Evolutionary conservation across 139 green algal species (phyloP).

Genomic region (Picochlorum sp.): DNA sequence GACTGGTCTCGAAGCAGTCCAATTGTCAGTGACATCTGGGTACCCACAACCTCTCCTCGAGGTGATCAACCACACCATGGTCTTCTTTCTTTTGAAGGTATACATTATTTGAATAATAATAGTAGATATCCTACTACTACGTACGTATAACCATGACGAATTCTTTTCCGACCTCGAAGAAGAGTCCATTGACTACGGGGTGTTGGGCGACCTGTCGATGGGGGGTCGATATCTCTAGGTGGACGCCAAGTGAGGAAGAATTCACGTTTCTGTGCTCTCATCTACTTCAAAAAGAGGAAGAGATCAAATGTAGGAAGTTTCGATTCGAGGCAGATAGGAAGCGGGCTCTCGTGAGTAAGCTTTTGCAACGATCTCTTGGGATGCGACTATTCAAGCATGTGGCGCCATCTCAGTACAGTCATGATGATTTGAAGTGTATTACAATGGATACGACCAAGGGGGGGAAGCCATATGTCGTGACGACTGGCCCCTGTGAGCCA

Average conservation of each 20-base stretch:
- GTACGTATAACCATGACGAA: too few species aligned
- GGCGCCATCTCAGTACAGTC: not conserved
- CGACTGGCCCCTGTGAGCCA: not conserved
- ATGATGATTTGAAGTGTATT: not conserved
- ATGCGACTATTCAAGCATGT: not conserved
- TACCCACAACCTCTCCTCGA: too few species aligned
- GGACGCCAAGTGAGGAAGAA: slow-evolving; percentile 23
- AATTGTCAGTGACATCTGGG: too few species aligned
- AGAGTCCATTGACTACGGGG: too few species aligned
- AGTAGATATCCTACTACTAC: too few species aligned
- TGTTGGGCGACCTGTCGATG: slow-evolving; percentile 18
- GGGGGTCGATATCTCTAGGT: slow-evolving; percentile 29
- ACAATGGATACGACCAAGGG: slow-evolving; percentile 45
- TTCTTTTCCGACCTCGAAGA: too few species aligned
- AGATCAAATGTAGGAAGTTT: not conserved
- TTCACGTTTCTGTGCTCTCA: slow-evolving; percentile 26
- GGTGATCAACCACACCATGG: too few species aligned
- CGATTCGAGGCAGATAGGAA: slow-evolving; percentile 37
- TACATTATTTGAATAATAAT: too few species aligned
- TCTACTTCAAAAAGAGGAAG: slow-evolving; percentile 21
- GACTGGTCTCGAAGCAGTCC: too few species aligned
- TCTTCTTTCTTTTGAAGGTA: too few species aligned
- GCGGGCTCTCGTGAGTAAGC: slow-evolving; percentile 40
- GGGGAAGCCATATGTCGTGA: slow-evolving; percentile 53
- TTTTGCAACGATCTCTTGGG: slow-evolving; percentile 35